Evolutionary conservation across 2,329 filamentous ascomycete genomes (phyloP).

Genomic region (Paecilomyces variotii): DNA sequence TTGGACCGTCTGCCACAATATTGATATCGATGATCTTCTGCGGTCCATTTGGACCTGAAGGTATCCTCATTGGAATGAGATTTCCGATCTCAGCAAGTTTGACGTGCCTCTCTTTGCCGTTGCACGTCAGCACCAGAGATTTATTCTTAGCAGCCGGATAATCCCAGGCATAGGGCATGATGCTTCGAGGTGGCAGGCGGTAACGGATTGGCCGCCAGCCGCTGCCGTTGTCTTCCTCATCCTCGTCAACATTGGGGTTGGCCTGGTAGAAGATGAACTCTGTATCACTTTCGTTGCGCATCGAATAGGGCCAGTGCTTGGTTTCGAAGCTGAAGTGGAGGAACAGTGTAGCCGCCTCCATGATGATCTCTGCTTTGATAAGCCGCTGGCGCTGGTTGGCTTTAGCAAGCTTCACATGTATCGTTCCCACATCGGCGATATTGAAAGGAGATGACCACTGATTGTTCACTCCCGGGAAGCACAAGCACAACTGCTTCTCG

Average conservation of each 20-base stretch:
- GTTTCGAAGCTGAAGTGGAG: constrained; percentile 82
- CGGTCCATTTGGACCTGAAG: constrained; percentile 54
- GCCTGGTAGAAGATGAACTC: constrained; percentile 97
- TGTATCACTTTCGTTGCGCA: constrained; percentile 94
- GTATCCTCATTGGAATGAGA: constrained; percentile 85
- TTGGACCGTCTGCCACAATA: constrained; percentile 89
- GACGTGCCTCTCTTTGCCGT: constrained; percentile 78
- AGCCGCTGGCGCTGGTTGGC: constrained; percentile 82
- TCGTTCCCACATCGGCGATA: constrained; percentile 86
- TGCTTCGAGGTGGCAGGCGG: constrained; percentile 82
- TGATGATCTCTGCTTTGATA: constrained; percentile 77
- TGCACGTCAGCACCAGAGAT: constrained; percentile 74
- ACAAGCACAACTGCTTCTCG: constrained; percentile 83
- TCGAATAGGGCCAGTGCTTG: constrained; percentile 96
- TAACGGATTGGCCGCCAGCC: constrained; percentile 92
- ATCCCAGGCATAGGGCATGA: constrained; percentile 99
- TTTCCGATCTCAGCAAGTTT: constrained; percentile 96
- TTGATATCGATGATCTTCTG: constrained; percentile 94
- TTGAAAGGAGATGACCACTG: constrained; percentile 98
- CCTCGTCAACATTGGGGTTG: constrained; percentile 85
- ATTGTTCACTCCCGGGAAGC: constrained; percentile 89
- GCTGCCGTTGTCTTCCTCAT: constrained; percentile 67
- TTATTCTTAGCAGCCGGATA: constrained; percentile 97
- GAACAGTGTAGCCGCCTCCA: constrained; percentile 92
- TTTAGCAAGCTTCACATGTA: constrained; percentile 89